Evolutionary conservation across 805 yeast genomes (phyloP), one percentile per base, ranked within the genome.

Genomic region (Wickerhamomyces kurtzmanii): DNA sequence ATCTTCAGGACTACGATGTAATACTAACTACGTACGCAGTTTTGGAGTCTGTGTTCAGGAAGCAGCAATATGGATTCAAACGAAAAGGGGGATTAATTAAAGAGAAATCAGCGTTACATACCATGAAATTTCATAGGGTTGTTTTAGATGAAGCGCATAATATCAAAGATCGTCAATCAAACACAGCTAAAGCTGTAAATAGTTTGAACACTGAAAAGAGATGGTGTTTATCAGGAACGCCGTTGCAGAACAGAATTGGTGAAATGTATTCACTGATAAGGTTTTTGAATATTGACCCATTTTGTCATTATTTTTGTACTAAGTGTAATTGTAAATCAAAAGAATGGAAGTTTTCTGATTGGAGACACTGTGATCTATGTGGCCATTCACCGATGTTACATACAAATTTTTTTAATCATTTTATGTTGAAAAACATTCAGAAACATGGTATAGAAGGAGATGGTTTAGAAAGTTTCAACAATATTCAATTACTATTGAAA

Each of bases 111-210:
- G 69, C 76, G 1, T 51, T 91, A 22, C 98, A 91, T 47, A 57
- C 68, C 10, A 63, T 82, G 24, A 64, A 70, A 22, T 91, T 86
- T 50, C 80, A 85, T 45, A 60, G 99, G 32, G 94, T 89, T 7
- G 71, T 91, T 11, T 58, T 91, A 28, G 99, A 91, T 56, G 99
- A 91, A 50, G 98, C 98, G 1, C 99, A 91, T 51, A 89, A 89
- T 46, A 89, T 91, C 60, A 91, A 91, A 49, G 97, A 91, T 51
- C 68, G 97, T 33, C 86, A 86, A 31, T 77, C 91, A 30, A 89
- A 89, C 15, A 91, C 98, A 0, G 87, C 97, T 0, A 76, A 81
- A 40, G 94, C 97, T 3, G 96, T 94, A 2, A 84, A 83, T 47
- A 61, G 63, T 33, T 55, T 91, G 31, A 57, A 65, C 18, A 73